phyloP scores from a whole-genome alignment of 1,284 basidiomycete genomes.

The Laetiporus sulphureus region DNA sequence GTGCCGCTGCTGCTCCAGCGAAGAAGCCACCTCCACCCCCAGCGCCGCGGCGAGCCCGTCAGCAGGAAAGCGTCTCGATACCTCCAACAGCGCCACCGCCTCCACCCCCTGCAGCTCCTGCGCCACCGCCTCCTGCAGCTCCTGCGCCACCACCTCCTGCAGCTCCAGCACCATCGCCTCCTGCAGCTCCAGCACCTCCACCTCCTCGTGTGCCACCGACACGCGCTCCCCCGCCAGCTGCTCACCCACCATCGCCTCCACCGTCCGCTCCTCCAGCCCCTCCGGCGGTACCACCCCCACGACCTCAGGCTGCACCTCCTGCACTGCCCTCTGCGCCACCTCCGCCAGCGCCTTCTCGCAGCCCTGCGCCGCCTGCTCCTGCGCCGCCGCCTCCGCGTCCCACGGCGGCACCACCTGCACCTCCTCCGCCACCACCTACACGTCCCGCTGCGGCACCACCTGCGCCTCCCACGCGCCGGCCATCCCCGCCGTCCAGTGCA shows the following conservation, averaged over 20 bases:
- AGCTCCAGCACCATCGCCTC: conserved; percentile 26
- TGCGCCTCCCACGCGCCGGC: conserved; percentile 26
- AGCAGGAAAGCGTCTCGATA: conserved; percentile 25
- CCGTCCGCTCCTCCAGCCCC: conserved; percentile 29
- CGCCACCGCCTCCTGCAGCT: conserved; percentile 22
- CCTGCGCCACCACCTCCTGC: conserved; percentile 19
- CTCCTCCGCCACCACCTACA: conserved; percentile 28
- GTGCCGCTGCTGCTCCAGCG: conserved; percentile 18
- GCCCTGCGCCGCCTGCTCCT: conserved; percentile 26
- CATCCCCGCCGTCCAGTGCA: conserved; percentile 25
- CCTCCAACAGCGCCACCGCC: conserved; percentile 19
- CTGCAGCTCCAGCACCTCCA: conserved; percentile 27
- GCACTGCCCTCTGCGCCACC: conserved; percentile 32
- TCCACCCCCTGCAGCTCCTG: conserved; percentile 17
- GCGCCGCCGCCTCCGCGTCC: conserved; percentile 29
- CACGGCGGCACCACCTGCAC: conserved; percentile 27
- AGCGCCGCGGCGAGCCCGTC: conserved; percentile 33
- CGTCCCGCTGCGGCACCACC: conserved; percentile 21
- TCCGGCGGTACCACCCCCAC: conserved; percentile 28
- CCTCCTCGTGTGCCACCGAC: conserved; percentile 30
- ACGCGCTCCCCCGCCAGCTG: conserved; percentile 24
- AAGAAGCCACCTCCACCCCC: conserved; percentile 55
- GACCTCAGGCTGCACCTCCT: conserved; percentile 27
- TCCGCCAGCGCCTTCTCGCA: conserved; percentile 33
- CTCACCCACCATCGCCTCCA: conserved; percentile 27